These are phyloP conservation scores for Chaetomium sp. DNA, from an alignment of 2,329 filamentous ascomycete genomes.

Conservation along the genomic window DNA sequence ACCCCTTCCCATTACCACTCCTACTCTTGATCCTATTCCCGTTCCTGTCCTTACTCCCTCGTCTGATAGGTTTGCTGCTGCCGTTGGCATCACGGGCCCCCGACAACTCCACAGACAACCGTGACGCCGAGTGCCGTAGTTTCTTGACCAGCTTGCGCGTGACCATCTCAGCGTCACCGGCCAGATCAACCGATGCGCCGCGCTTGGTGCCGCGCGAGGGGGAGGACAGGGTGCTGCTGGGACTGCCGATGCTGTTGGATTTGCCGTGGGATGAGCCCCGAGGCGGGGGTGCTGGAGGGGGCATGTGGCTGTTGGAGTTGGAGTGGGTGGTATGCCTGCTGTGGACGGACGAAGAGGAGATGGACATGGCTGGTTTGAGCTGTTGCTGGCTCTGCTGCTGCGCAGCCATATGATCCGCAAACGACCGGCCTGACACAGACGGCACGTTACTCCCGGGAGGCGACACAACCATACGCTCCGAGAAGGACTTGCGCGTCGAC, in stretches of 20 bases:
- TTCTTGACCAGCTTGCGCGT: conserved; percentile 42
- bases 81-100: background rate
- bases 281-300: conserved; percentile 8
- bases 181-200: conserved; percentile 22
- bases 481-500: conserved; percentile 1
- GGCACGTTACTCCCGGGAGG: background rate
- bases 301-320: background rate
- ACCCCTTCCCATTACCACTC: too few species aligned
- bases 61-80: too few species aligned
- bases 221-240: conserved; percentile 11
- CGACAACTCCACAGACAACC: conserved; percentile 35
- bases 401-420: conserved; percentile 13
- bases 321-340: too few species aligned
- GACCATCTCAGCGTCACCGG: conserved; percentile 25
- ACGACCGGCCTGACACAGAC: conserved; percentile 1
- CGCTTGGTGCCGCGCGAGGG: conserved; percentile 46
- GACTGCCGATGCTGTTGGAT: background rate
- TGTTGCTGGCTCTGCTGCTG: conserved; percentile 9
- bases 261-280: conserved; percentile 6
- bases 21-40: too few species aligned
- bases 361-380: background rate
- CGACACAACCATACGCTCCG: conserved; percentile 4
- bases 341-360: conserved; percentile 2
- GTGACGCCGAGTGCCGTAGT: conserved; percentile 45
- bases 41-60: too few species aligned